A percentile compares a stretch with the other conserved stretches of the same genome.
phyloP scores from a whole-genome alignment of 2,329 filamentous ascomycete species.

The Fusarium sp. region DNA sequence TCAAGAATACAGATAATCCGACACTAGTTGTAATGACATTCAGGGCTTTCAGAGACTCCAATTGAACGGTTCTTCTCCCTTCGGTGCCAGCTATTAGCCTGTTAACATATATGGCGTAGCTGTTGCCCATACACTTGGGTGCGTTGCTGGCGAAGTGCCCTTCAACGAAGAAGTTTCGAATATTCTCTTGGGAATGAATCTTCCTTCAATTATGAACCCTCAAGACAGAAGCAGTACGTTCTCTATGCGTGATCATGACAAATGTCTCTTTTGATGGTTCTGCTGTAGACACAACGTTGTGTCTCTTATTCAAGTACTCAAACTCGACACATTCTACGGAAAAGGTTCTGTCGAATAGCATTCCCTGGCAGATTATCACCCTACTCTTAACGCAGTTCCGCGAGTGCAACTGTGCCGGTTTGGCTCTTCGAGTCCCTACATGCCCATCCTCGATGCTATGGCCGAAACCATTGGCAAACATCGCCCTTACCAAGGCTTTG shows the following conservation, averaged over 20 bases:
- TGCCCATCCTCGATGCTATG: constrained; percentile 62
- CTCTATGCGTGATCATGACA: constrained; percentile 51
- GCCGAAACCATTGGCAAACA: constrained; percentile 52
- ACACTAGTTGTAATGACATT: constrained; percentile 56
- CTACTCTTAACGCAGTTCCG: constrained; percentile 43
- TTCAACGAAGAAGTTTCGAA: constrained; percentile 6
- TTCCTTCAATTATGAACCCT: too few relatives aligned
- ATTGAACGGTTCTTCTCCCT: constrained; percentile 55
- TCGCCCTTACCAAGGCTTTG: constrained; percentile 53
- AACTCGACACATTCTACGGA: constrained; percentile 58
- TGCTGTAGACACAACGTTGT: constrained; percentile 54
- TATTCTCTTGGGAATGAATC: constrained; percentile 11
- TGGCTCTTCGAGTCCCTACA: constrained; percentile 59
- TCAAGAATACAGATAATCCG: constrained; percentile 56
- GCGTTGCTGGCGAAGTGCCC: constrained; percentile 47
- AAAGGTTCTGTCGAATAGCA: constrained; percentile 45
- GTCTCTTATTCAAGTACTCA: constrained; percentile 58
- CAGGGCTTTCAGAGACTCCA: constrained; percentile 43
- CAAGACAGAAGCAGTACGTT: too few relatives aligned
- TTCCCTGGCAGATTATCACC: constrained; percentile 59
- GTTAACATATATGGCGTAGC: constrained; percentile 54
- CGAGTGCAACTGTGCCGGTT: constrained; percentile 52
- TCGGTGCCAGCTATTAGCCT: constrained; percentile 55
- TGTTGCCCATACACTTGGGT: constrained; percentile 55
- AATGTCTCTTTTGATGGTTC: constrained; percentile 57